Conservation (phyloP, 2,329 filamentous ascomycete species). For the Cordyceps fumosorosea region DNA sequence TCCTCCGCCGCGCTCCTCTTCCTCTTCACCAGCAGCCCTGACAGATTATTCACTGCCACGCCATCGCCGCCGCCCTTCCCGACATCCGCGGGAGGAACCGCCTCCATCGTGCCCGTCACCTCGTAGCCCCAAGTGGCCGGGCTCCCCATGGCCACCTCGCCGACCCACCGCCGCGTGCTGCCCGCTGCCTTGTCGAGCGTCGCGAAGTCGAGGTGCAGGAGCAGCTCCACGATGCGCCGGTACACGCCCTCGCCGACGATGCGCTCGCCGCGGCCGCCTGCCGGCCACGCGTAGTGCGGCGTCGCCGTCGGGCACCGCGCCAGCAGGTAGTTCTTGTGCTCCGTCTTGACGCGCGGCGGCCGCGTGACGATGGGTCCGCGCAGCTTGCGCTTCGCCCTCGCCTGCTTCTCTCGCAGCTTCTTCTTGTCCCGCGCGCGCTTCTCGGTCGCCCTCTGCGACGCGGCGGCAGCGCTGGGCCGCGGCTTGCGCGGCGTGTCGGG, state of each 20-base stretch:
- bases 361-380: conserved; percentile 56
- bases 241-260: conserved; percentile 60
- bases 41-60: conserved; percentile 38
- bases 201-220: conserved; percentile 69
- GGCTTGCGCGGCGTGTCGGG: conserved; percentile 29
- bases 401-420: conserved; percentile 35
- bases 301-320: conserved; percentile 43
- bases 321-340: conserved; percentile 42
- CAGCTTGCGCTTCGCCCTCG: conserved; percentile 29
- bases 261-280: conserved; percentile 53
- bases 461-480: conserved; percentile 12
- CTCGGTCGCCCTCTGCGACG: conserved; percentile 9
- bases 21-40: conserved; percentile 35
- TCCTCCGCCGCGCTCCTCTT: conserved; percentile 30
- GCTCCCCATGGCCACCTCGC: conserved; percentile 53
- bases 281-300: conserved; percentile 60
- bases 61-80: conserved; percentile 16
- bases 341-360: conserved; percentile 58
- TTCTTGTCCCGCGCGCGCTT: conserved; percentile 11
- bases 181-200: conserved; percentile 53
- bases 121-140: conserved; percentile 41
- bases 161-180: conserved; percentile 65
- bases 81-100: too few relatives aligned
- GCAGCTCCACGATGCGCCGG: conserved; percentile 59
- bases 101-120: conserved; percentile 38